Evolutionary conservation across 257 asterid species (phyloP).

Genomic region (Ajuga chamaepitys): DNA sequence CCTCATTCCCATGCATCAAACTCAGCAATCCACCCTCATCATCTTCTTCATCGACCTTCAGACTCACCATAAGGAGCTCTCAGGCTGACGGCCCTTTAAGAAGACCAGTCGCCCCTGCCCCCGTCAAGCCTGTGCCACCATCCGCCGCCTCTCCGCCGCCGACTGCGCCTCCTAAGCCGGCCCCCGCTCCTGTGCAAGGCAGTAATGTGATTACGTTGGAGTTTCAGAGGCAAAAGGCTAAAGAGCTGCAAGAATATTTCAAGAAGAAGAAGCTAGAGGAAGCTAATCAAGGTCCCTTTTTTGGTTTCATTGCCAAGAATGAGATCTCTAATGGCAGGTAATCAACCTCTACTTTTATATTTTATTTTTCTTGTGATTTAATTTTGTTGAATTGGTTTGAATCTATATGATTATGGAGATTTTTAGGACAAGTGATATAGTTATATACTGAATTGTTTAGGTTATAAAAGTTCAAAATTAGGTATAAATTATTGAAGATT

Average conservation of each 20-base stretch:
- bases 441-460: too few species aligned
- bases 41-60: slow-evolving; percentile 37
- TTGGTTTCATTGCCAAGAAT: slow-evolving; percentile 85
- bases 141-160: slow-evolving; percentile 14
- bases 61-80: slow-evolving; percentile 54
- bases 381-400: background rate
- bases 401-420: too few species aligned
- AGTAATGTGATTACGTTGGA: slow-evolving; percentile 61
- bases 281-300: slow-evolving; percentile 85
- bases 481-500: background rate
- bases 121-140: slow-evolving; percentile 73
- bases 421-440: too few species aligned
- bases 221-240: slow-evolving; percentile 95
- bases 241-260: slow-evolving; percentile 87
- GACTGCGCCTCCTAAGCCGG: slow-evolving; percentile 37
- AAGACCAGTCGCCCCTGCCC: slow-evolving; percentile 81
- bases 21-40: slow-evolving; percentile 22
- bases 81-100: slow-evolving; percentile 86
- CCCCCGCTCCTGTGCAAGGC: slow-evolving; percentile 32
- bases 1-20: slow-evolving; percentile 50
- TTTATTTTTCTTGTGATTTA: background rate
- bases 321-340: slow-evolving; percentile 96
- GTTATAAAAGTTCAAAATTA: background rate
- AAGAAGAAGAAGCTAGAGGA: slow-evolving; percentile 85
- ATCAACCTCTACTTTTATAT: background rate